Evolutionary conservation across 495 filamentous ascomycete genomes (phyloP).

Genomic region (Zalerion maritima): DNA sequence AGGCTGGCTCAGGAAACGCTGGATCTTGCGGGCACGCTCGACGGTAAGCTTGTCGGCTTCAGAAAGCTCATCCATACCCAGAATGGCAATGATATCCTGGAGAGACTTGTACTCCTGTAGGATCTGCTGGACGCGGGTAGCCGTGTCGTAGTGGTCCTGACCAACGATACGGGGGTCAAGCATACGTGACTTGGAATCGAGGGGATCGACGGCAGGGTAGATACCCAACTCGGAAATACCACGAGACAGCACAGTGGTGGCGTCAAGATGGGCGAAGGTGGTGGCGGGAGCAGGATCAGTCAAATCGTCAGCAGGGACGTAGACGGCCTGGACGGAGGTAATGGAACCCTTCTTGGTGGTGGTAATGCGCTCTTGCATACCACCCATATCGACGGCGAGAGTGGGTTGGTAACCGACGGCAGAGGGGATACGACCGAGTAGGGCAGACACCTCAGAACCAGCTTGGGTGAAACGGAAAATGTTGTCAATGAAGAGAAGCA

Average conservation of each 20-base stretch:
- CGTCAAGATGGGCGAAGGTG: conserved; percentile 99
- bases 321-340: conserved; percentile 99
- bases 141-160: conserved; percentile 91
- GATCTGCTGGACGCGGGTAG: conserved; percentile 92
- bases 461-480: conserved; percentile 99
- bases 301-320: conserved; percentile 99
- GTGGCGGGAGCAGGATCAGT: conserved; percentile 98
- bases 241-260: conserved; percentile 99
- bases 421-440: conserved; percentile 99
- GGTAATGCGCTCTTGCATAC: conserved; percentile 99
- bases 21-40: conserved; percentile 98
- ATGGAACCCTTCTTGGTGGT: conserved; percentile 99
- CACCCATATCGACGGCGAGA: conserved; percentile 99
- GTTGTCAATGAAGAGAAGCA: conserved; percentile 99
- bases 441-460: conserved; percentile 98
- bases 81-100: conserved; percentile 99
- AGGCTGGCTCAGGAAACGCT: conserved; percentile 98
- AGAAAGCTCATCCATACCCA: conserved; percentile 99
- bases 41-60: conserved; percentile 98
- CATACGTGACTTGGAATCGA: conserved; percentile 99
- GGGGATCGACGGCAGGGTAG: conserved; percentile 98
- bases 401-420: conserved; percentile 99
- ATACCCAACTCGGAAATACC: conserved; percentile 99
- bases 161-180: conserved; percentile 96
- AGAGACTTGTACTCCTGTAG: conserved; percentile 99